Evolutionary conservation across 1,139 yeast species (phyloP), one percentile per base, ranked within the genome.

Genomic region (Pichia sp.): DNA sequence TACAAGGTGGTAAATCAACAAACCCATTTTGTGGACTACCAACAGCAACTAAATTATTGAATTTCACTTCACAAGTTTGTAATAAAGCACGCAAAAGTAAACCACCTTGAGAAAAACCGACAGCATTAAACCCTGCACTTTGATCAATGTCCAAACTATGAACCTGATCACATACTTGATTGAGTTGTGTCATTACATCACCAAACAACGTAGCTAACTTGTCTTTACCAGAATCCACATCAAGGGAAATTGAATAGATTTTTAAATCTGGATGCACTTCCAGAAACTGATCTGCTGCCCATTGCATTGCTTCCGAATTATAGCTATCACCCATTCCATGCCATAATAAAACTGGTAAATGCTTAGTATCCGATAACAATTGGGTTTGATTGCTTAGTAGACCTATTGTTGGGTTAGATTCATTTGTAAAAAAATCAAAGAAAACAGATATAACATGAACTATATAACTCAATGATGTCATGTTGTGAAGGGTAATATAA

Each of bases 91-190:
- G 65, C 18, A 85, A 65, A 53, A 86, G 80, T 15, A 86, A 64
- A 0, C 95, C 95, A 34, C 95, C 95, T 60, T 86, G 95, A 0
- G 94, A 84, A 57, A 83, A 82, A 3, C 95, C 95, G 43, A 86
- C 72, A 6, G 82, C 86, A 60, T 84, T 84, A 61, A 85, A 82
- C 0, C 92, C 92, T 16, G 65, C 51, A 63, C 66, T 16, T 7
- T 58, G 45, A 39, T 58, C 58, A 25, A 34, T 20, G 8, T 42
- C 42, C 6, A 65, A 56, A 4, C 48, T 44, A 1, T 46, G 40
- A 4, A 71, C 43, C 46, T 66, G 66, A 12, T 60, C 61, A 54
- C 73, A 69, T 1, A 62, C 71, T 6, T 52, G 50, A 6, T 62
- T 55, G 1, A 75, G 59, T 53, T 77, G 75, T 4, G 66, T 68